Base-by-base conservation (phyloP, 176 grass and related monocot species). In the Avena insularis region DNA sequence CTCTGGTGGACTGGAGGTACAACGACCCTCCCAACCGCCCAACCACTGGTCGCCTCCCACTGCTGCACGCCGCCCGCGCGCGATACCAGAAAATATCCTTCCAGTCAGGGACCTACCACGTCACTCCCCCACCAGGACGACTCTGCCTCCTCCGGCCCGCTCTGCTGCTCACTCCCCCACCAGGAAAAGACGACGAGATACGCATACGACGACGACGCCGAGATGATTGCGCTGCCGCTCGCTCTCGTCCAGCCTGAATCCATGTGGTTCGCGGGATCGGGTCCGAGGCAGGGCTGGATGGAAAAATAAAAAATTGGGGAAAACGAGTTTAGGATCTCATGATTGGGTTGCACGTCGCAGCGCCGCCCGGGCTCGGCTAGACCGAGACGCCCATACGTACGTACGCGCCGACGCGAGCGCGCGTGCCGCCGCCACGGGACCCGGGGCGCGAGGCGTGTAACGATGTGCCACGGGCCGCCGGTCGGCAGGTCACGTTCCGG, bases 231-330 rank as follows among this genome's bases (percentile, higher is more conserved):
- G 6, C 1, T 49, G 47, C 47, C 47, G 9, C 47, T 49, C 8
- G 47, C 47, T 49, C 9, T 21, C 25, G 38, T 2, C 60, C 60
- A 11, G 1, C 60, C 60, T 10, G n/a, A 63, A 21, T 5, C 21
- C 60, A 63, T 63, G 60, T 63, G 60, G 60, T 63, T 63, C 60
- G 60, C 60, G 12, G 60, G 60, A 63, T 63, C 21, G 60, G 25
- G 25, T 63, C 60, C 21, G 60, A 10, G 12, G 11, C 60, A 27
- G 25, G 27, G 20, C 21, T 23, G 23, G 23, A 23, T 23, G 23
- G 23, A 23, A 63, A 21, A 9, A 25, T n/a, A 25, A 49, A 49
- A 49, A 49, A 11, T 7, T 49, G 47, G 9, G 6, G 47, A 11
- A 23, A 23, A 23, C 23, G 23, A 8, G 2, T 49, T 49, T 7